A percentile compares a stretch with the other conserved stretches of the same genome.
phyloP scores from a whole-genome alignment of 768 basidiomycete species.

The Boletus edulis region DNA sequence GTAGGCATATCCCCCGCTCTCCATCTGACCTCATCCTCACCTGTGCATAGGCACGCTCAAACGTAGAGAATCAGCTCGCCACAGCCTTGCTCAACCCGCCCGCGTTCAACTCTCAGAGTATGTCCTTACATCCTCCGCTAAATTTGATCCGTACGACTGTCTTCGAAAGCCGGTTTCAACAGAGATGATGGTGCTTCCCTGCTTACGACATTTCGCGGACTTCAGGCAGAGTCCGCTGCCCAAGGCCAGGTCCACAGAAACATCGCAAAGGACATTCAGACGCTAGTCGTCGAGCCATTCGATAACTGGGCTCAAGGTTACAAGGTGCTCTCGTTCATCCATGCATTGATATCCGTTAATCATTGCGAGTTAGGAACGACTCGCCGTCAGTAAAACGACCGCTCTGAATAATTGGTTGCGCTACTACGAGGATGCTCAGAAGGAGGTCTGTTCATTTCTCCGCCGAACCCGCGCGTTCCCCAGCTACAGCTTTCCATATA shows the following conservation, averaged over 20 bases:
- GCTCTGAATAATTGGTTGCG: conserved; percentile 66
- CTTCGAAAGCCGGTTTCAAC: conserved; percentile 59
- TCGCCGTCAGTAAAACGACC: conserved; percentile 54
- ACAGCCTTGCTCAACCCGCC: conserved; percentile 51
- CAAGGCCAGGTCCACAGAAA: conserved; percentile 76
- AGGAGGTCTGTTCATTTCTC: conserved; percentile 45
- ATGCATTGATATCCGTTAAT: conserved; percentile 12
- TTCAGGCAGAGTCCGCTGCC: conserved; percentile 66
- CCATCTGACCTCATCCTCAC: conserved; percentile 5
- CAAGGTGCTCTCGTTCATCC: conserved; percentile 43
- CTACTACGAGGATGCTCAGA: conserved; percentile 67
- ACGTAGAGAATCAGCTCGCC: conserved; percentile 67
- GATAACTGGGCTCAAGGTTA: conserved; percentile 74
- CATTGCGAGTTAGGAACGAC: conserved; percentile 48
- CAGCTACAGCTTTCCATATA: conserved; percentile 7
- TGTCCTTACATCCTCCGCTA: conserved; percentile 7
- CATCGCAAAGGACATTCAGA: conserved; percentile 72
- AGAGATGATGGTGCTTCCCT: conserved; percentile 86
- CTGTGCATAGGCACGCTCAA: conserved; percentile 62
- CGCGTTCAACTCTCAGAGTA: conserved; percentile 50
- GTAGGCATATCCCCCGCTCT: conserved; percentile 43
- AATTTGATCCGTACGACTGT: conserved; percentile 5
- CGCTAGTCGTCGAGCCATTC: conserved; percentile 78
- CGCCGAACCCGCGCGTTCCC: background rate
- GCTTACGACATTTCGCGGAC: conserved; percentile 73